These are phyloP conservation scores for Cryptosporidium muris DNA, from an alignment of 169 alveolate species.

Conservation along the genomic window DNA sequence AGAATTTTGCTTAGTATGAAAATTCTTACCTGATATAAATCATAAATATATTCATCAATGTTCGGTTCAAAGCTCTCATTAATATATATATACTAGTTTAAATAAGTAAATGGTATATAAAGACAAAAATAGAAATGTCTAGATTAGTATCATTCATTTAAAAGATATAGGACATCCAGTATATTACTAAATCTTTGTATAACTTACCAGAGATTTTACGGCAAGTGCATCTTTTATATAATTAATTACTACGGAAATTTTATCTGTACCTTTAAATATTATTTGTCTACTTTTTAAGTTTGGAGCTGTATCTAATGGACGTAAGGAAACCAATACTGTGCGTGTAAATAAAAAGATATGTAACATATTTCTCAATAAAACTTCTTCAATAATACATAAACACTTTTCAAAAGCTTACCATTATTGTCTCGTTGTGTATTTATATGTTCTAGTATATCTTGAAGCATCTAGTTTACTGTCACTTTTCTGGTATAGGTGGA, in stretches of 20 bases:
- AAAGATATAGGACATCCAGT: too few species aligned
- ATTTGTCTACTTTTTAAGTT: background rate
- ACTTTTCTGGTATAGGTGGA: too few species aligned
- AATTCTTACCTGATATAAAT: slow-evolving; percentile 42
- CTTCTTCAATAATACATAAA: too few species aligned
- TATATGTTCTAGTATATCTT: background rate
- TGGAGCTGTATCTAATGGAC: slow-evolving; percentile 32
- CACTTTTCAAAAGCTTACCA: slow-evolving; percentile 4
- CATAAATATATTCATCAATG: slow-evolving; percentile 36
- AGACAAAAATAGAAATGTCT: background rate
- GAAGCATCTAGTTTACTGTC: too few species aligned
- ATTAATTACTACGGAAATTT: background rate
- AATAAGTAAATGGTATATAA: background rate
- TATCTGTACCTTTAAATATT: slow-evolving; percentile 8
- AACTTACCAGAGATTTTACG: slow-evolving; percentile 43
- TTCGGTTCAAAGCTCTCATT: slow-evolving; percentile 35
- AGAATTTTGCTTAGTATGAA: background rate
- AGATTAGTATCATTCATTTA: background rate
- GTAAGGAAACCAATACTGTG: slow-evolving; percentile 26
- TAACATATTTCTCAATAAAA: background rate
- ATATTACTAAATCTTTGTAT: background rate
- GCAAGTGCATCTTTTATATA: background rate
- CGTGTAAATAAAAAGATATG: background rate
- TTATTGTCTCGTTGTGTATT: slow-evolving; percentile 1
- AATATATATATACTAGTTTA: slow-evolving; percentile 22